Percentiles rank a stretch among this genome's conserved stretches.
Evolutionary conservation across 768 basidiomycete genomes (phyloP).

Genomic region (Sarcomyxa edulis): DNA sequence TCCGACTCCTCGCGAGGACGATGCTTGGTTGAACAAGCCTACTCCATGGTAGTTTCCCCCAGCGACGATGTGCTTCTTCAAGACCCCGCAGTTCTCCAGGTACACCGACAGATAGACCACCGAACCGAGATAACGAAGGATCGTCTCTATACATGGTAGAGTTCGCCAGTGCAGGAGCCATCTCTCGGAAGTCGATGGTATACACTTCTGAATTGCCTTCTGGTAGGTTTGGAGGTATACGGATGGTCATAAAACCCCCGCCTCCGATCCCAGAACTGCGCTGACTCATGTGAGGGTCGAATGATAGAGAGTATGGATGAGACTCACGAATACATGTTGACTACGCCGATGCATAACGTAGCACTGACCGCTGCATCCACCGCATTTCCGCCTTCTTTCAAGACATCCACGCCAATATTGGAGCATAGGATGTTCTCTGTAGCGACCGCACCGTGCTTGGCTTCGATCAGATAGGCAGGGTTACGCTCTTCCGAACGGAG

Average conservation of each 20-base stretch:
- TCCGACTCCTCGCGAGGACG: constrained; percentile 74
- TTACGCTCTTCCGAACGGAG: no score
- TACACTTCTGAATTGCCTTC: constrained; percentile 52
- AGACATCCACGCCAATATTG: constrained; percentile 68
- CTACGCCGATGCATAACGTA: constrained; percentile 73
- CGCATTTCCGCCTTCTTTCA: constrained; percentile 85
- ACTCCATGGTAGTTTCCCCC: constrained; percentile 80
- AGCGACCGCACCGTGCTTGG: constrained; percentile 80
- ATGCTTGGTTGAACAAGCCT: constrained; percentile 72
- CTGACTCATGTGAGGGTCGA: background rate
- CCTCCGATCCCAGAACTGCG: constrained; percentile 79
- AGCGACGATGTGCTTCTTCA: constrained; percentile 74
- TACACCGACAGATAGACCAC: constrained; percentile 85
- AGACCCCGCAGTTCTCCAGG: constrained; percentile 90
- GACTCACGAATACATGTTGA: constrained; percentile 87
- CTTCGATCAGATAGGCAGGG: constrained; percentile 47
- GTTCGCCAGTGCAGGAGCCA: constrained; percentile 69
- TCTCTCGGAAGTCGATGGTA: constrained; percentile 86
- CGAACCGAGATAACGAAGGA: constrained; percentile 50
- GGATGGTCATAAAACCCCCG: constrained; percentile 82
- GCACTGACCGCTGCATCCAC: constrained; percentile 83
- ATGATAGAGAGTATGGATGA: background rate
- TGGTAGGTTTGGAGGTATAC: constrained; percentile 51
- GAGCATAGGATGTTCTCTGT: constrained; percentile 86
- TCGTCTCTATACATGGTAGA: constrained; percentile 69